Evolutionary conservation across 306 rosid genomes (phyloP), one percentile per base, ranked within the genome.

Genomic region (Castanospermum australe): DNA sequence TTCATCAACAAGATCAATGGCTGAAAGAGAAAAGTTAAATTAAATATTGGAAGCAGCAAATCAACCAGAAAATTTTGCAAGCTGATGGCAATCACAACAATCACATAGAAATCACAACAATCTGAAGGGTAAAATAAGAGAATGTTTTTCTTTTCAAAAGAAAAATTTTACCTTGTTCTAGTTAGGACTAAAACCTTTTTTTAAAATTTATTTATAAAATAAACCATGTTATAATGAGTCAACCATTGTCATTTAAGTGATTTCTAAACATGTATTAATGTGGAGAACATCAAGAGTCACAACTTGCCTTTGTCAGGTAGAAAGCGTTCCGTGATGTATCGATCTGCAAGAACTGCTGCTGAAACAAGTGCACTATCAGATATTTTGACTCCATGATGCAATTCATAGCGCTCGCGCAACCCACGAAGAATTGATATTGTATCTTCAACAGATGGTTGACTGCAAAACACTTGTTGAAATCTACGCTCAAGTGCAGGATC

Each of bases 401-500:
- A 89, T 82, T 96, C 99, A 71, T 93, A 96, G 22, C 97, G 97
- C 86, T 96, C 98, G 39, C 97, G 96, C 86, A 96, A 83, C 73
- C 99, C 98, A 63, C 98, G 98, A 33, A 96, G 99, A 89, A 96
- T 96, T 47, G 98, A 93, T 84, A 93, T 91, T 25, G 97, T 85
- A 78, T 93, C 97, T 88, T 89, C 96, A 10, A 96, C 98, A 17
- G 96, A 93, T 77, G 99, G 98, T 78, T 96, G 98, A 45, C 81
- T 86, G 84, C 98, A 96, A 77, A 89, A 93, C 15, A 96, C 99
- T 80, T 96, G 98, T 69, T 96, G 99, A 83, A 93, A 96, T 82
- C 99, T 88, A 77, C 97, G 98, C 72, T 93, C 97, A 51, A 96
- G 99, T 28, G 98, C 98, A 73, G 99, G 90, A 85, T 96, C 99